phyloP scores from a whole-genome alignment of 768 basidiomycete genomes.

The Rhodotorula paludigena region DNA sequence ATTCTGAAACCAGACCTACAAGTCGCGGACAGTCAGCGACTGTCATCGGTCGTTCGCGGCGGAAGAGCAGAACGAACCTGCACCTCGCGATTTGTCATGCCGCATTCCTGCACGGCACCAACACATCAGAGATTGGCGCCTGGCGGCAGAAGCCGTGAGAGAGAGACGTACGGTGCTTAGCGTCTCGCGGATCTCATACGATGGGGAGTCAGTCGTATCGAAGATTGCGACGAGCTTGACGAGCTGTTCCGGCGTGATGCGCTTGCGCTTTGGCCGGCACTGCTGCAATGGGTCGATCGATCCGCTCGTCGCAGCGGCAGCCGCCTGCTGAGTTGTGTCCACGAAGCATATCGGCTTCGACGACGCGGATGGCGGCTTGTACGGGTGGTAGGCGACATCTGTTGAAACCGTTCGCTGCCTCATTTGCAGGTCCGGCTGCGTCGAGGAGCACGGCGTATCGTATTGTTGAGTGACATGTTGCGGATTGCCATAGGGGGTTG shows the following conservation, averaged over 20 bases:
- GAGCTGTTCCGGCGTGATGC: constrained; percentile 48
- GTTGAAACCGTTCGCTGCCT: background rate
- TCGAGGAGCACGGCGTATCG: too few species aligned
- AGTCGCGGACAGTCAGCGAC: background rate
- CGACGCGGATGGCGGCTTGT: background rate
- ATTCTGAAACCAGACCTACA: constrained; percentile 45
- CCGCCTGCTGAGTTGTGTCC: constrained; percentile 6
- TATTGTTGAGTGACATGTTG: too few species aligned
- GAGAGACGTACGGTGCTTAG: constrained; percentile 3
- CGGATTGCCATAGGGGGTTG: too few species aligned
- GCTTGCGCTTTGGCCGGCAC: constrained; percentile 43
- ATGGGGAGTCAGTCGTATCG: constrained; percentile 38
- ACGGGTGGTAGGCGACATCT: background rate
- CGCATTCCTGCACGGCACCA: constrained; percentile 43
- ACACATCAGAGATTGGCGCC: background rate
- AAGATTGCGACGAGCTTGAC: constrained; percentile 46
- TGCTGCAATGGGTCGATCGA: background rate
- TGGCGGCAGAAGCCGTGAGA: constrained; percentile 11
- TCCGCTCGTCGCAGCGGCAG: background rate
- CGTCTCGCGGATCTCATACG: constrained; percentile 20
- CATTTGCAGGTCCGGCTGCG: too few species aligned
- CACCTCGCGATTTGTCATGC: constrained; percentile 50
- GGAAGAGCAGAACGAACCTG: constrained; percentile 7
- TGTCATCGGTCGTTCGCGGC: too few species aligned
- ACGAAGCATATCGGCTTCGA: constrained; percentile 13